A percentile compares a stretch with the other conserved stretches of the same genome.
These are phyloP conservation scores for Xylaria palmicola DNA, from an alignment of 495 filamentous ascomycete species.

Conservation along the genomic window DNA sequence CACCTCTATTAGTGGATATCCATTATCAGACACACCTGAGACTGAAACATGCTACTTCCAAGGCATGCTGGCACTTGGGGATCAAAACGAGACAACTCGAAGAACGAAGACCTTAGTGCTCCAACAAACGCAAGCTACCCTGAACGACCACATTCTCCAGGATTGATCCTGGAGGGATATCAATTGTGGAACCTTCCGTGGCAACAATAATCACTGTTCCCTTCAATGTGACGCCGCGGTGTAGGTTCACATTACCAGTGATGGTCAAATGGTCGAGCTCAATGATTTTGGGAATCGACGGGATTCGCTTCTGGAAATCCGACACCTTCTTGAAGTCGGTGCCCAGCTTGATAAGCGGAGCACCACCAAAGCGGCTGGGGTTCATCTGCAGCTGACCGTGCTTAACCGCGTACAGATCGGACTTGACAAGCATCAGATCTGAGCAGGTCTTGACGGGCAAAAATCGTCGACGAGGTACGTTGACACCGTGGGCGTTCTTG, in stretches of 20 bases:
- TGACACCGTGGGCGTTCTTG: slow-evolving; percentile 97
- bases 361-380: slow-evolving; percentile 91
- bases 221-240: slow-evolving; percentile 91
- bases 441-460: slow-evolving; percentile 99
- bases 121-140: slow-evolving; percentile 90
- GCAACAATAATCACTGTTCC: slow-evolving; percentile 99
- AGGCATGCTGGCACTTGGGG: neutral
- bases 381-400: slow-evolving; percentile 97
- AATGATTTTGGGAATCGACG: slow-evolving; percentile 94
- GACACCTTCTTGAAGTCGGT: slow-evolving; percentile 99
- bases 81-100: slow-evolving; percentile 23
- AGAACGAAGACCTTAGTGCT: slow-evolving; percentile 63
- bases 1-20: slow-evolving; percentile 15
- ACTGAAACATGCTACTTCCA: neutral
- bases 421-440: slow-evolving; percentile 99
- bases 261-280: slow-evolving; percentile 98
- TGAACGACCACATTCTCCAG: slow-evolving; percentile 99
- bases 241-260: slow-evolving; percentile 94
- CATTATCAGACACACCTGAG: slow-evolving; percentile 10
- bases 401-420: slow-evolving; percentile 98
- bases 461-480: slow-evolving; percentile 96
- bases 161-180: slow-evolving; percentile 92
- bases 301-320: slow-evolving; percentile 97
- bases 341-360: slow-evolving; percentile 99
- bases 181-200: slow-evolving; percentile 95